phyloP scores from a whole-genome alignment of 495 filamentous ascomycete species.

The Hyphodiscus hymeniophilus region DNA sequence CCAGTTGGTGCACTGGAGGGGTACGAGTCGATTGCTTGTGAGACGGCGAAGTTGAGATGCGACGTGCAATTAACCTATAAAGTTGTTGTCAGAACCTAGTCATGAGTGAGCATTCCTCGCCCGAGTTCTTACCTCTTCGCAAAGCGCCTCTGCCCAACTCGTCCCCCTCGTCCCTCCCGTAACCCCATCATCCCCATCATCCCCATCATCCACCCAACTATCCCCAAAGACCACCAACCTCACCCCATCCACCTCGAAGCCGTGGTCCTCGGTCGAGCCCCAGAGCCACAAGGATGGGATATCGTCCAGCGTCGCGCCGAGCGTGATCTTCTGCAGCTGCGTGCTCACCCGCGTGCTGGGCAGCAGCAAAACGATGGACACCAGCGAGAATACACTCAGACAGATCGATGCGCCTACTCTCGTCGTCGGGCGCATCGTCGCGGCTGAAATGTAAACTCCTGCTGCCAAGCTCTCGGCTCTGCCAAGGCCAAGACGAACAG shows the following conservation, averaged over 20 bases:
- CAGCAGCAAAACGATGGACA: slow-evolving; percentile 10
- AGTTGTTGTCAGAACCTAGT: slow-evolving; percentile 3
- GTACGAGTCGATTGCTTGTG: slow-evolving; percentile 9
- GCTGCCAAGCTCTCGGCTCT: background rate
- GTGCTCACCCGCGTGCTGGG: background rate
- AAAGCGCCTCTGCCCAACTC: slow-evolving; percentile 18
- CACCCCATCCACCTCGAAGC: background rate
- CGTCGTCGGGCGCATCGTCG: slow-evolving; percentile 6
- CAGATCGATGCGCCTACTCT: slow-evolving; percentile 14
- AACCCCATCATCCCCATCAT: background rate
- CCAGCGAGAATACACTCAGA: slow-evolving; percentile 10
- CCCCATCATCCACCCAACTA: slow-evolving; percentile 17
- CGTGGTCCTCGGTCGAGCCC: slow-evolving; percentile 2
- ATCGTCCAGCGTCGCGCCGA: slow-evolving; percentile 5
- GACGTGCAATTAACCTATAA: slow-evolving; percentile 15
- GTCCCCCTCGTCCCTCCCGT: slow-evolving; percentile 11
- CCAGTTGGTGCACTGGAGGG: slow-evolving; percentile 31
- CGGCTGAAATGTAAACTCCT: background rate
- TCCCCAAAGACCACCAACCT: slow-evolving; percentile 22
- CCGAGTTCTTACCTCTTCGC: background rate
- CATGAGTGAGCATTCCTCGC: too few relatives aligned
- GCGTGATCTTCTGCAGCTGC: slow-evolving; percentile 13
- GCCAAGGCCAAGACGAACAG: background rate
- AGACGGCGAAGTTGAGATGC: slow-evolving; percentile 8
- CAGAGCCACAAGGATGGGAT: slow-evolving; percentile 12